Evolutionary conservation across 2,329 filamentous ascomycete species (phyloP).

Genomic region (Exserohilum turcica): DNA sequence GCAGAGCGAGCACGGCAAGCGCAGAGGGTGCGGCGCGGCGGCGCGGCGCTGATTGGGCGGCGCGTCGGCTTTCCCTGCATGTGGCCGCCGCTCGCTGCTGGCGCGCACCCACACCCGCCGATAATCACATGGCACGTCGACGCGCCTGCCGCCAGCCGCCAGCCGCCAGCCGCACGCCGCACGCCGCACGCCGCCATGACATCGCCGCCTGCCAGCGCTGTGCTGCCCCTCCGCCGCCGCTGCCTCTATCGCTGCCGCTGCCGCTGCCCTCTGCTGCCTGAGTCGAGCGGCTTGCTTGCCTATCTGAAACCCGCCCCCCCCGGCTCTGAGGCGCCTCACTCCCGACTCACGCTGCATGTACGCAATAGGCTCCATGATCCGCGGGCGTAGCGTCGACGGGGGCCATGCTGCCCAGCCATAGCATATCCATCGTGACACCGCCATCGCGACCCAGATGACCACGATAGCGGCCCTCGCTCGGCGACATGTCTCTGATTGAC

Average conservation of each 20-base stretch:
- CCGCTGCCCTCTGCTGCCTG: constrained; percentile 1
- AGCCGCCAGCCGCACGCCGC: not conserved
- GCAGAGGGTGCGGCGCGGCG: too few species aligned
- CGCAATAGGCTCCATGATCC: constrained; percentile 8
- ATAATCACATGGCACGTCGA: constrained; percentile 17
- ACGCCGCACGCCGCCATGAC: not conserved
- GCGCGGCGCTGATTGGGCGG: too few species aligned
- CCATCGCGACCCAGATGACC: constrained; percentile 35
- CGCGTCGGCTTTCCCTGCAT: constrained; percentile 8
- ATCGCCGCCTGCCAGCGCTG: not conserved
- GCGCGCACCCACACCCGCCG: constrained; percentile 5
- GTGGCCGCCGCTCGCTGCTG: constrained; percentile 5
- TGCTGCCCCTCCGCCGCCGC: not conserved
- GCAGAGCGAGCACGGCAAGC: too few species aligned
- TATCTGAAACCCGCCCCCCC: not conserved
- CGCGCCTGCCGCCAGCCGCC: constrained; percentile 15
- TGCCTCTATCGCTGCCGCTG: too few species aligned
- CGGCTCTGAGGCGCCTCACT: constrained; percentile 1
- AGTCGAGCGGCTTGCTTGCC: not conserved
- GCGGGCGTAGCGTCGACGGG: constrained; percentile 9
- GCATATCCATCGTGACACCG: constrained; percentile 27
- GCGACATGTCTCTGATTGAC: constrained; percentile 15
- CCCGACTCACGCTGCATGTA: not conserved
- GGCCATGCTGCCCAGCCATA: constrained; percentile 17
- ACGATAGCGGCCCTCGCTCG: constrained; percentile 17